Base-by-base conservation (phyloP, 2,329 filamentous ascomycete species). In the Fusarium guadeloupense region DNA sequence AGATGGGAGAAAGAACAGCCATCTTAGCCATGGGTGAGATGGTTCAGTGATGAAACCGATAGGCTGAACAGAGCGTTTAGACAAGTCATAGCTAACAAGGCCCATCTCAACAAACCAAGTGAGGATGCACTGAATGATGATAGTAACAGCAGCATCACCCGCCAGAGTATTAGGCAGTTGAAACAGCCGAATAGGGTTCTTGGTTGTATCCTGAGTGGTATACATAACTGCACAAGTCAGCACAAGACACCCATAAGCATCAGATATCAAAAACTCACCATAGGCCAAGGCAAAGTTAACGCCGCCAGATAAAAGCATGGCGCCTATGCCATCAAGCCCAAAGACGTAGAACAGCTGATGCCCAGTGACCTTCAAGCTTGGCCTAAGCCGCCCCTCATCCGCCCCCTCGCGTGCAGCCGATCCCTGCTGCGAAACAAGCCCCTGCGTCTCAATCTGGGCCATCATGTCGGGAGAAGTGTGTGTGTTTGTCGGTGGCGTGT, bases 281-380 rank as follows among this genome's bases (percentile, higher is more conserved):
- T 82, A 84, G 14, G 80, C 81, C 53, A 84, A 75, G 38, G 75
- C 78, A 67, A 84, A 83, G 71, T 84, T 84, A 58, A 84, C 79
- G 19, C 73, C 80, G 0, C 77, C 82, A 0, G 80, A 82, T 3
- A 84, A 38, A n/a, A 80, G 42, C 58, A 78, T 76, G 9, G 80
- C 79, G 13, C 78, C 78, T 28, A 84, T 21, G 5, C 81, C 82
- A 52, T 83, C 77, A 4, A 82, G 63, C 2, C 78, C 64, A 39
- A 83, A 78, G 13, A 85, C 73, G 68, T 84, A 84, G 52, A 83
- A 77, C 17, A 78, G 54, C 59, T 84, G 81, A 53, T 79, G 77
- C 1, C 54, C 59, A 3, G 78, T 82, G 25, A 81, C 65, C n/a
- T 64, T 64, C 6, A 68, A 49, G 34, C 75, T 81, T 16, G 81